A percentile compares a stretch with the other conserved stretches of the same genome.
Conservation (phyloP, 2,329 filamentous ascomycete species). For the Cercospora sojina region DNA sequence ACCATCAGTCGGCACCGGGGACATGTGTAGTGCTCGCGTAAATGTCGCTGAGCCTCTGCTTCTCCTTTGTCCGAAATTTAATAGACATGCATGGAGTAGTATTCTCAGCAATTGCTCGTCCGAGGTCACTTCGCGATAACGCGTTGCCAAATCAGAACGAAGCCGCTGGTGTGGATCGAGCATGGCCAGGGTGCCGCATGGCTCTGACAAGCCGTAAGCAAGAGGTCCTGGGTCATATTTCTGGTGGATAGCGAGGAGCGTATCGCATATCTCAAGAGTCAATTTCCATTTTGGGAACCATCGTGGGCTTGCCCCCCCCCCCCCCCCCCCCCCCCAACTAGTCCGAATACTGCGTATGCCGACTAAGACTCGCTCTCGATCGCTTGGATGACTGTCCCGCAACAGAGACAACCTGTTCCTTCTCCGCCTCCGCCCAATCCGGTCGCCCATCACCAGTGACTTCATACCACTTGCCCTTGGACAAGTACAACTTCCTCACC, state of each 20-base stretch:
- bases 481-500: slow-evolving; percentile 18
- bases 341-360: background rate
- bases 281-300: background rate
- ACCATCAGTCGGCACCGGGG: background rate
- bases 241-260: background rate
- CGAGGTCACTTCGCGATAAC: background rate
- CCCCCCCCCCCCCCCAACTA: no score
- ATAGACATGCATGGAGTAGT: no score
- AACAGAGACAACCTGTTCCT: background rate
- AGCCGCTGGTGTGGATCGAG: background rate
- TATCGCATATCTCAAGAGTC: background rate
- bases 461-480: slow-evolving; percentile 24
- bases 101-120: background rate
- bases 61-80: no score
- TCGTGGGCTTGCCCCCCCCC: background rate
- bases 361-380: background rate
- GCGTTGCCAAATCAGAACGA: background rate
- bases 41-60: background rate
- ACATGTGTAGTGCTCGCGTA: background rate
- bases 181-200: background rate
- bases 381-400: slow-evolving; percentile 1
- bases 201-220: background rate
- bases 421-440: slow-evolving; percentile 24
- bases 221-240: no score
- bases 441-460: slow-evolving; percentile 15